Percentiles rank a stretch among this genome's conserved stretches.
These are phyloP conservation scores for Acrocalymma vagum DNA, from an alignment of 2,329 filamentous ascomycete species.

Conservation along the genomic window DNA sequence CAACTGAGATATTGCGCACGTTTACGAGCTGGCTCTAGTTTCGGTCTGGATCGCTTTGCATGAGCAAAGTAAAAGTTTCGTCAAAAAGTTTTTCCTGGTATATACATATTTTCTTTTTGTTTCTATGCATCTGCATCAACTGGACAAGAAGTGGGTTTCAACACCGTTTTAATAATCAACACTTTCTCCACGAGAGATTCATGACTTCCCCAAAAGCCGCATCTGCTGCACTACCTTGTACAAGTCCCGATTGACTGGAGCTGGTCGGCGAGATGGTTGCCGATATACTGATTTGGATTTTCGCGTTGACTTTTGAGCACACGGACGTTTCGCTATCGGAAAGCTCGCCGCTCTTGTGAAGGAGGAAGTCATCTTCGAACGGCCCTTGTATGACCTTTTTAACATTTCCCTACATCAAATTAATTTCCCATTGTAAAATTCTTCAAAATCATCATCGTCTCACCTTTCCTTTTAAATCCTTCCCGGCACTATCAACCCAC, in stretches of 20 bases:
- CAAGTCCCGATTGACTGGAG: constrained; percentile 15
- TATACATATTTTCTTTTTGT: too few species aligned
- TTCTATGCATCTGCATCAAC: too few species aligned
- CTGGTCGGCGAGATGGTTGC: constrained; percentile 22
- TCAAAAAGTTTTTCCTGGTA: too few species aligned
- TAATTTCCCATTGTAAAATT: neutral
- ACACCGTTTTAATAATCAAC: too few species aligned
- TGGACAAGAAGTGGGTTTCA: too few species aligned
- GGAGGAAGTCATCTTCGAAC: constrained; percentile 28
- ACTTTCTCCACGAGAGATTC: constrained; percentile 34
- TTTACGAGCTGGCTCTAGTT: constrained; percentile 90
- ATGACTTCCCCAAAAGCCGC: constrained; percentile 26
- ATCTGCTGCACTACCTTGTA: constrained; percentile 24
- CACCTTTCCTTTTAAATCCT: constrained; percentile 36
- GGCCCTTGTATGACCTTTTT: constrained; percentile 32
- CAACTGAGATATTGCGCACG: constrained; percentile 69
- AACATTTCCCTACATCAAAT: constrained; percentile 25
- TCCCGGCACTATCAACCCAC: constrained; percentile 30
- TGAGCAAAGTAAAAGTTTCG: too few species aligned
- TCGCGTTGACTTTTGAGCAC: constrained; percentile 32
- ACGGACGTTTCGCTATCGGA: constrained; percentile 26
- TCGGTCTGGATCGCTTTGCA: too few species aligned
- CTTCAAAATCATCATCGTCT: neutral
- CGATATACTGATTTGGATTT: constrained; percentile 31
- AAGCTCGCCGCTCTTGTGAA: constrained; percentile 34